Percentiles rank a stretch among this genome's conserved stretches.
Conservation (phyloP, 2,329 filamentous ascomycete species). For the Cercospora berteroae region DNA sequence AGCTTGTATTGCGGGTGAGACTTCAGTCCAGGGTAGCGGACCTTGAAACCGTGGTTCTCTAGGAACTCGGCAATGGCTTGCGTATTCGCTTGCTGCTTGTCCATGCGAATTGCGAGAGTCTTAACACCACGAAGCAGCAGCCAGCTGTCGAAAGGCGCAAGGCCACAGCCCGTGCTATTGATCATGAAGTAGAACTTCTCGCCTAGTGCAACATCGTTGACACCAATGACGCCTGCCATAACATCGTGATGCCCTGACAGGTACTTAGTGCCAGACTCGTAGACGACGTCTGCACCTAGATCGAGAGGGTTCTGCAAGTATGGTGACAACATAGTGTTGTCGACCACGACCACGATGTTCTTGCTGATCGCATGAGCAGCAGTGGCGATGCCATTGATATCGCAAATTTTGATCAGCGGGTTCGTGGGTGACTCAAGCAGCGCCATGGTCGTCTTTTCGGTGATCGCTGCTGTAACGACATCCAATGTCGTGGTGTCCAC, state of each 20-base stretch:
- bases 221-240: slow-evolving; percentile 95
- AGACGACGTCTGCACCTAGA: slow-evolving; percentile 90
- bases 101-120: slow-evolving; percentile 95
- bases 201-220: slow-evolving; percentile 76
- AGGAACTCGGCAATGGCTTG: slow-evolving; percentile 89
- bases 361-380: slow-evolving; percentile 75
- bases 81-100: slow-evolving; percentile 93
- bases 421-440: slow-evolving; percentile 96
- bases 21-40: slow-evolving; percentile 89
- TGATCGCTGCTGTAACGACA: slow-evolving; percentile 66
- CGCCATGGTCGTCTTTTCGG: slow-evolving; percentile 86
- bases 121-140: slow-evolving; percentile 93
- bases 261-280: slow-evolving; percentile 97
- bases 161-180: slow-evolving; percentile 90
- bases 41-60: slow-evolving; percentile 85
- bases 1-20: slow-evolving; percentile 96
- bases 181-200: slow-evolving; percentile 96
- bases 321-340: slow-evolving; percentile 98
- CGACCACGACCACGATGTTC: slow-evolving; percentile 80
- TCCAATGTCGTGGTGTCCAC: slow-evolving; percentile 86
- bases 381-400: slow-evolving; percentile 76
- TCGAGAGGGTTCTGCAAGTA: slow-evolving; percentile 92
- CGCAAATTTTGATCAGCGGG: slow-evolving; percentile 95
- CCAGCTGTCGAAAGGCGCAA: slow-evolving; percentile 94
- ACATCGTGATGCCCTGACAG: slow-evolving; percentile 97